Evolutionary conservation across 139 green algal genomes (phyloP).

Genomic region (Nannochloris sp.): DNA sequence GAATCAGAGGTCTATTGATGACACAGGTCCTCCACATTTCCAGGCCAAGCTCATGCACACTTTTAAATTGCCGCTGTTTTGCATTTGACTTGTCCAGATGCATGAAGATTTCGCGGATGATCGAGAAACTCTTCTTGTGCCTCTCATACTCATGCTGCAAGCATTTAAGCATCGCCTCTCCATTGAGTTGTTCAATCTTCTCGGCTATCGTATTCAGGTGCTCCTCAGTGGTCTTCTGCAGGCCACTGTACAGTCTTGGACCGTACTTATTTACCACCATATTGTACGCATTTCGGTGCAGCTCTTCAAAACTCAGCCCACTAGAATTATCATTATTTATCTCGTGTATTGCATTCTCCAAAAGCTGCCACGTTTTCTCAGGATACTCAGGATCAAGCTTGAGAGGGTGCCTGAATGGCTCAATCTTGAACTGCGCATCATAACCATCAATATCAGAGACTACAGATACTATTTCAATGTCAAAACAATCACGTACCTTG

Average conservation of each 20-base stretch:
- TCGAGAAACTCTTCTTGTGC: slow-evolving; percentile 90
- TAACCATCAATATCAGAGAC: no score
- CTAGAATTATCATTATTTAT: slow-evolving; percentile 96
- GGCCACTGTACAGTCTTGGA: slow-evolving; percentile 79
- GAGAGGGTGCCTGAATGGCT: slow-evolving; percentile 89
- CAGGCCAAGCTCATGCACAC: slow-evolving; percentile 85
- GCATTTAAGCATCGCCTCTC: slow-evolving; percentile 73
- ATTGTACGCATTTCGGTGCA: slow-evolving; percentile 98
- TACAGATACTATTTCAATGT: no score
- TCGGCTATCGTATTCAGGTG: slow-evolving; percentile 66
- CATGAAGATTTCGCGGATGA: slow-evolving; percentile 98
- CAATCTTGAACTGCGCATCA: slow-evolving; percentile 71
- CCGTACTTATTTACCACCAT: slow-evolving; percentile 98
- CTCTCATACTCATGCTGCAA: slow-evolving; percentile 79
- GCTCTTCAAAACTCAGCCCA: slow-evolving; percentile 94
- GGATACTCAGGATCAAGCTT: slow-evolving; percentile 83
- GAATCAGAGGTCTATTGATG: slow-evolving; percentile 61
- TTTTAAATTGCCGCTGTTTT: slow-evolving; percentile 47
- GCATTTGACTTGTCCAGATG: slow-evolving; percentile 98
- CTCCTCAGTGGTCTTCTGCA: slow-evolving; percentile 58
- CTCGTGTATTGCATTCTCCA: slow-evolving; percentile 90
- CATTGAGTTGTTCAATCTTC: slow-evolving; percentile 60
- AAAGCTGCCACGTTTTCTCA: slow-evolving; percentile 93
- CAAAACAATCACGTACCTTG: no score
- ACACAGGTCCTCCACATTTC: slow-evolving; percentile 87